Conservation (phyloP, 441 rosid genomes). For the Erysimum cheiri region DNA sequence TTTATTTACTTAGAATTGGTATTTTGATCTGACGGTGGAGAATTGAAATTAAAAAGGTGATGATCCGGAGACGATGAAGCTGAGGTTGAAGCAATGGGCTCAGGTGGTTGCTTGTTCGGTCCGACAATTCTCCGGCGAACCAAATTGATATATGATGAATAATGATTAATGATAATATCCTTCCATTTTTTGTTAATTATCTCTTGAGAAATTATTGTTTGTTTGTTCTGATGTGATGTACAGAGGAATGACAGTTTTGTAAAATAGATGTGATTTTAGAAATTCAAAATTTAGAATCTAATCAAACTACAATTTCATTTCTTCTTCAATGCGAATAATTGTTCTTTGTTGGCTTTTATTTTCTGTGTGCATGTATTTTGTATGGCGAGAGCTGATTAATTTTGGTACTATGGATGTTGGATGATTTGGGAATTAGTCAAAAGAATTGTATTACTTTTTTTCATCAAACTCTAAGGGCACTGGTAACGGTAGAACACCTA, state of each 20-base stretch:
- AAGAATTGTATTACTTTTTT: background rate
- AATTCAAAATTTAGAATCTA: slow-evolving; percentile 25
- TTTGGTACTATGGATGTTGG: background rate
- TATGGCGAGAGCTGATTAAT: background rate
- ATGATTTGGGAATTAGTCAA: slow-evolving; percentile 5
- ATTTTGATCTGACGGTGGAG: slow-evolving; percentile 12
- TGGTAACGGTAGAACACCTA: no score
- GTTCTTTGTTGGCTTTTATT: background rate
- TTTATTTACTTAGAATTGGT: background rate
- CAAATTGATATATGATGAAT: slow-evolving; percentile 28
- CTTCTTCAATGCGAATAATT: background rate
- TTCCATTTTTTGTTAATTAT: background rate
- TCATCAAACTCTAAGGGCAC: background rate
- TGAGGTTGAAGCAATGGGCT: slow-evolving; percentile 81
- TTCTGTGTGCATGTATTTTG: background rate
- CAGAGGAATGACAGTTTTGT: slow-evolving; percentile 41
- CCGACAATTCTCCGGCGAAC: slow-evolving; percentile 59
- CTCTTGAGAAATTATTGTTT: slow-evolving; percentile 19
- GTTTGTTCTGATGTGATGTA: slow-evolving; percentile 30
- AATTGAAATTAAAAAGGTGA: slow-evolving; percentile 53
- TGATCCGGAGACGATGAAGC: slow-evolving; percentile 70
- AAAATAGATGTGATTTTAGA: slow-evolving; percentile 34
- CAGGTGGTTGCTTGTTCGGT: slow-evolving; percentile 82
- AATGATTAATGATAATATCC: slow-evolving; percentile 3
- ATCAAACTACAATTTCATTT: slow-evolving; percentile 10